Percentiles rank a stretch among this genome's conserved stretches.
Conservation (phyloP, 345 rosid species). For the Melaleuca quinquenervia region DNA sequence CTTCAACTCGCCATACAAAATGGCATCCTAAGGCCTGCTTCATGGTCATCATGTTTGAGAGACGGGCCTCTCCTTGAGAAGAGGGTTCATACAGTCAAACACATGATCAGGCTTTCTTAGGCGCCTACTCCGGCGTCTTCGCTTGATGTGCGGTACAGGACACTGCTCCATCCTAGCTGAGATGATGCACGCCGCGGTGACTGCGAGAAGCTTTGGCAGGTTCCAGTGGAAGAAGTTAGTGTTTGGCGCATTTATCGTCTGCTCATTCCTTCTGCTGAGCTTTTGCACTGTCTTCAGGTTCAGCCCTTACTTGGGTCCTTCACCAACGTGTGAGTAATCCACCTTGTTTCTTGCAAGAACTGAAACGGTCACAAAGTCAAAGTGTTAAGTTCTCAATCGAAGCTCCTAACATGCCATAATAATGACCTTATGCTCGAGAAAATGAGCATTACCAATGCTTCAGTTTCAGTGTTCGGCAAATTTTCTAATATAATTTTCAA, state of each 20-base stretch:
- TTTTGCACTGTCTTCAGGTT: slow-evolving; percentile 14
- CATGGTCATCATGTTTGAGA: not conserved
- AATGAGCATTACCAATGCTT: not conserved
- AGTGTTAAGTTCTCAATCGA: not conserved
- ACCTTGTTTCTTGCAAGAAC: not conserved
- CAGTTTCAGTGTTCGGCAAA: not conserved
- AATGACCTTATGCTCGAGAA: not conserved
- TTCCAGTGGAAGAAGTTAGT: slow-evolving; percentile 12
- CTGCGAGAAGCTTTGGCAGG: slow-evolving; percentile 2
- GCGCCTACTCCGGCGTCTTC: not conserved
- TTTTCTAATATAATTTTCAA: not conserved
- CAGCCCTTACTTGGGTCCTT: slow-evolving; percentile 11
- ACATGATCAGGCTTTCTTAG: not conserved
- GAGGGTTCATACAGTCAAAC: not conserved
- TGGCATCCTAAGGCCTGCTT: not conserved
- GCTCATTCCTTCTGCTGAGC: slow-evolving; percentile 10
- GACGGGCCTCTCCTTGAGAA: not conserved
- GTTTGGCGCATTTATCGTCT: slow-evolving; percentile 1
- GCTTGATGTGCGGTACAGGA: not conserved
- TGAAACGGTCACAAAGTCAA: not conserved
- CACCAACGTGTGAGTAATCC: slow-evolving; percentile 5
- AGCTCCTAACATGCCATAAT: not conserved
- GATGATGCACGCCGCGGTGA: not conserved
- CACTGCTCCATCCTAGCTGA: not conserved
- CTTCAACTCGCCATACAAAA: not conserved